Conservation (phyloP, 176 grass and related monocot species). For the Oryza coarctata region DNA sequence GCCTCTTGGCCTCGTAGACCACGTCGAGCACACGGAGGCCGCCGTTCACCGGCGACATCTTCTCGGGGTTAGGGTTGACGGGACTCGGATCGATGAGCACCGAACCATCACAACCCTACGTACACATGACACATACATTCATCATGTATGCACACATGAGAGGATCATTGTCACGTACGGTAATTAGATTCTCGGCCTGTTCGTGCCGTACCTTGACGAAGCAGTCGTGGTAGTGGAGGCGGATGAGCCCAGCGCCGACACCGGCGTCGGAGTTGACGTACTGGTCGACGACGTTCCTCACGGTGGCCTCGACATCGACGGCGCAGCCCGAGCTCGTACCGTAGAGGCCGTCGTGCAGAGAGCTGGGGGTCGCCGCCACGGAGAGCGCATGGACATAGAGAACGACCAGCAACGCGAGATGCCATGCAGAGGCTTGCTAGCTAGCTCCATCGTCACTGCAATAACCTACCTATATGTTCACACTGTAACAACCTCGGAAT, state of each 20-base stretch:
- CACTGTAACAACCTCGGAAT: too few species aligned
- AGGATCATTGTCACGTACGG: too few species aligned
- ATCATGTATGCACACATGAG: too few species aligned
- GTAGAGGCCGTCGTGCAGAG: constrained; percentile 37
- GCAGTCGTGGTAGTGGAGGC: constrained; percentile 81
- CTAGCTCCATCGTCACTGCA: too few species aligned
- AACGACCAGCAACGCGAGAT: too few species aligned
- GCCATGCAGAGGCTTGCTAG: too few species aligned
- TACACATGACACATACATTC: background rate
- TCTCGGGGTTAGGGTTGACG: constrained; percentile 25
- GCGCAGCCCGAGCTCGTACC: background rate
- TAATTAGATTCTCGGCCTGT: too few species aligned
- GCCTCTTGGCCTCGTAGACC: background rate
- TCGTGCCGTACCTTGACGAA: constrained; percentile 61
- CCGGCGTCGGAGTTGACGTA: constrained; percentile 2
- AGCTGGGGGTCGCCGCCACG: background rate
- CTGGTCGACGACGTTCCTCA: constrained; percentile 6
- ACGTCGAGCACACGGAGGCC: constrained; percentile 32
- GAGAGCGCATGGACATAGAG: too few species aligned
- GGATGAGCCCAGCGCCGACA: constrained; percentile 43
- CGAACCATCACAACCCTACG: constrained; percentile 21
- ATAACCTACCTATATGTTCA: too few species aligned
- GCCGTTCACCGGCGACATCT: constrained; percentile 21
- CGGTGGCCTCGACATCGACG: constrained; percentile 31
- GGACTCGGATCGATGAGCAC: background rate